These are phyloP conservation scores for Metschnikowia gelsemii DNA, from an alignment of 805 yeast species.

Conservation along the genomic window DNA sequence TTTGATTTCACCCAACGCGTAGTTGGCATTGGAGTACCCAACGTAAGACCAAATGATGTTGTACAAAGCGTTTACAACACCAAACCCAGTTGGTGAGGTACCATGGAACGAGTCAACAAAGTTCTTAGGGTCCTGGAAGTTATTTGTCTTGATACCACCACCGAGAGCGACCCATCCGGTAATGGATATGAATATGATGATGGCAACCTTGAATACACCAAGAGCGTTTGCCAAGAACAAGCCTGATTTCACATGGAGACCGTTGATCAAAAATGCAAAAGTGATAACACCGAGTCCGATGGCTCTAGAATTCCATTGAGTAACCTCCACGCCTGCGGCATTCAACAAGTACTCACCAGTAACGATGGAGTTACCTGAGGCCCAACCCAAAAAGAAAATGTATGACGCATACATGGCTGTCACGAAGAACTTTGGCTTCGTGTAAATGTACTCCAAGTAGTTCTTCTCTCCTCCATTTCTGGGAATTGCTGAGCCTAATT, in stretches of 20 bases:
- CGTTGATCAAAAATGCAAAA: constrained; percentile 65
- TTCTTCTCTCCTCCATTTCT: constrained; percentile 87
- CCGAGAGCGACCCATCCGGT: constrained; percentile 85
- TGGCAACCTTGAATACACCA: constrained; percentile 72
- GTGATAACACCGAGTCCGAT: constrained; percentile 74
- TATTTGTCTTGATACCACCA: constrained; percentile 57
- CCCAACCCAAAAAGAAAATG: constrained; percentile 78
- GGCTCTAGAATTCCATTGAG: constrained; percentile 76
- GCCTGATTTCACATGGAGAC: constrained; percentile 61
- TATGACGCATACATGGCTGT: constrained; percentile 62
- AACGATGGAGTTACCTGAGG: constrained; percentile 78
- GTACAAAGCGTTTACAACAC: constrained; percentile 72
- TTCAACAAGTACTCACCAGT: constrained; percentile 74
- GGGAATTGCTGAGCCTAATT: constrained; percentile 73
- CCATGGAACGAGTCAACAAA: constrained; percentile 60
- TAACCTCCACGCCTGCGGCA: constrained; percentile 67
- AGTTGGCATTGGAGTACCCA: constrained; percentile 81
- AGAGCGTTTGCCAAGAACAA: constrained; percentile 59
- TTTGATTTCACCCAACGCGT: constrained; percentile 76
- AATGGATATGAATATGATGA: constrained; percentile 65
- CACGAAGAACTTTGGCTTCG: constrained; percentile 65
- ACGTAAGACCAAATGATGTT: constrained; percentile 83
- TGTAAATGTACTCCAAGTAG: constrained; percentile 69
- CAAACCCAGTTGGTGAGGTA: constrained; percentile 56
- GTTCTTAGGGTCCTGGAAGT: constrained; percentile 54